These are phyloP conservation scores for Narthecium ossifragum DNA, from an alignment of 106 monocot species.

Conservation along the genomic window DNA sequence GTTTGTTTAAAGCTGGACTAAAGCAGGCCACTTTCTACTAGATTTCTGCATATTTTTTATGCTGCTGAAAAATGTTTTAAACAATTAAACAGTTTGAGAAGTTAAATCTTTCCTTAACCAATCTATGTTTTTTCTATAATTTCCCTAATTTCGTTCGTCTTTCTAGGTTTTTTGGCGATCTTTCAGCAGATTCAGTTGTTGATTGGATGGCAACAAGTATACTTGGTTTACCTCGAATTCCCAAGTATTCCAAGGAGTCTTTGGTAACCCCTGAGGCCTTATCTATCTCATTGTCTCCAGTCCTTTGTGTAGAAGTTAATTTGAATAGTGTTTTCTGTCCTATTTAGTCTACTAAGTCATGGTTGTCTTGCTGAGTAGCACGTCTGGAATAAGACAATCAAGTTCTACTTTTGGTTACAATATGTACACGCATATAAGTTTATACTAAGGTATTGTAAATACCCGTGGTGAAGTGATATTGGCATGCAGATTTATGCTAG, in stretches of 20 bases:
- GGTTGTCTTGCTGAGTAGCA: not conserved
- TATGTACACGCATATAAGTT: no score
- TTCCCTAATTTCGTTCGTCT: not conserved
- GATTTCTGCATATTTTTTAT: no score
- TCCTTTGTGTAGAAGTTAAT: not conserved
- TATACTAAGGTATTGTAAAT: no score
- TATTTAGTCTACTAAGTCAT: not conserved
- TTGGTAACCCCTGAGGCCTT: slow-evolving; percentile 73
- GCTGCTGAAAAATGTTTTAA: no score
- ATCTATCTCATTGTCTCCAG: not conserved
- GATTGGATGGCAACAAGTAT: slow-evolving; percentile 87
- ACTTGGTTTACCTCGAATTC: slow-evolving; percentile 82
- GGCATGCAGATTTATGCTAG: no score
- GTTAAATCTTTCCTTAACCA: no score
- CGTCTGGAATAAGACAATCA: not conserved
- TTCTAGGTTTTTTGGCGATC: slow-evolving; percentile 72
- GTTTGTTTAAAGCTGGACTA: no score
- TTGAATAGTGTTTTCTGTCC: not conserved
- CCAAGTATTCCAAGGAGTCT: slow-evolving; percentile 83
- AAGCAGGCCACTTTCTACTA: no score
- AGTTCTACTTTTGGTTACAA: not conserved
- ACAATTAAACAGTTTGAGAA: no score
- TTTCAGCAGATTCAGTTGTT: slow-evolving; percentile 73
- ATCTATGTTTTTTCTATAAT: not conserved
- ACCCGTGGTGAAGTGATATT: no score